These are phyloP conservation scores for Triticum dicoccoides DNA, from an alignment of 176 grass and related monocot species.

Conservation along the genomic window DNA sequence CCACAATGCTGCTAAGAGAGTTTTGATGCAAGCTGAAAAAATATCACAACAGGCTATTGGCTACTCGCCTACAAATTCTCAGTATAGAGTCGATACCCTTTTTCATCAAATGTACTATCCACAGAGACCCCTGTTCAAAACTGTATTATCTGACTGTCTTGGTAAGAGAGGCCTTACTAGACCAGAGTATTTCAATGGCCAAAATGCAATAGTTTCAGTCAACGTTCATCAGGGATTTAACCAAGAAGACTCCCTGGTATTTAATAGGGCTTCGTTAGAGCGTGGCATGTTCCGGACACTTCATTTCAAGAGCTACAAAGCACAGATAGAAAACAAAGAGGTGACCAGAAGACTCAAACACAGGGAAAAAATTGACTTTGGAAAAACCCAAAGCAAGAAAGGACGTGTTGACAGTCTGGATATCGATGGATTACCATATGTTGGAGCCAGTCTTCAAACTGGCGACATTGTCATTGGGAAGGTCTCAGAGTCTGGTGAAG, in stretches of 20 bases:
- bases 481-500: conserved; percentile 63
- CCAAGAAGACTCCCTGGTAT: conserved; percentile 87
- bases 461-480: conserved; percentile 87
- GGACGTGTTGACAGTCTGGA: conserved; percentile 76
- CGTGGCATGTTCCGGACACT: conserved; percentile 75
- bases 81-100: conserved; percentile 60
- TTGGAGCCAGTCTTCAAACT: conserved; percentile 80
- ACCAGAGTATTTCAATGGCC: conserved; percentile 86
- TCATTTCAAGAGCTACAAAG: conserved; percentile 81
- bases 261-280: conserved; percentile 87
- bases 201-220: conserved; percentile 81
- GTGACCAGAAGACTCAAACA: conserved; percentile 52
- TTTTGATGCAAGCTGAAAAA: conserved; percentile 82
- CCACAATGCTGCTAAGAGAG: conserved; percentile 64
- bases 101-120: conserved; percentile 86
- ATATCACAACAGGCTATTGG: conserved; percentile 87
- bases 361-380: conserved; percentile 65
- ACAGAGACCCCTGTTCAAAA: conserved; percentile 82
- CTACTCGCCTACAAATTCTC: conserved; percentile 69
- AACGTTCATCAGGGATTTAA: conserved; percentile 89
- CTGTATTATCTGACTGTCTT: conserved; percentile 69
- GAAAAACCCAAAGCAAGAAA: conserved; percentile 73
- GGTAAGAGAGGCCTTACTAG: conserved; percentile 38
- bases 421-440: conserved; percentile 74
- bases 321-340: conserved; percentile 65